Percentiles rank a stretch among this genome's conserved stretches.
Evolutionary conservation across 2,329 filamentous ascomycete genomes (phyloP).

Genomic region (Aspergillus vadensis): DNA sequence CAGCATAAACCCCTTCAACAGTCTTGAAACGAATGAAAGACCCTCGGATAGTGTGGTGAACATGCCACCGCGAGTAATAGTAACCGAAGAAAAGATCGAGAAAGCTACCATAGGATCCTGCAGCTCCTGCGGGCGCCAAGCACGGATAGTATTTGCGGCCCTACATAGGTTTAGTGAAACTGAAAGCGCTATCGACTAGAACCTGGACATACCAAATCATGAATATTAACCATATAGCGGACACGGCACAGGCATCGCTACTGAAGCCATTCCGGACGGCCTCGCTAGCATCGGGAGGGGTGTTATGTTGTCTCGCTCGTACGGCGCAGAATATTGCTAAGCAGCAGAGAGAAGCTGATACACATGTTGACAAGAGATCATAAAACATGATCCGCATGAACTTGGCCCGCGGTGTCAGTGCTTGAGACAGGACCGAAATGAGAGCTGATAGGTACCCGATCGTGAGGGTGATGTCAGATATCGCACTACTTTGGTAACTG

Average conservation of each 20-base stretch:
- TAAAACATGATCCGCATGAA: constrained; percentile 69
- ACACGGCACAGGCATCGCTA: constrained; percentile 68
- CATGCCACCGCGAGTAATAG: constrained; percentile 54
- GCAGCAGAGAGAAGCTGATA: constrained; percentile 62
- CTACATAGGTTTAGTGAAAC: constrained; percentile 17
- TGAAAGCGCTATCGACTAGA: too few species aligned
- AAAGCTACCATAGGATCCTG: constrained; percentile 68
- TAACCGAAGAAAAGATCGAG: constrained; percentile 67
- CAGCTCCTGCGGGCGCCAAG: constrained; percentile 62
- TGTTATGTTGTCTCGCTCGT: constrained; percentile 63
- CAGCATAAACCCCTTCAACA: constrained; percentile 65
- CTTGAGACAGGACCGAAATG: constrained; percentile 63
- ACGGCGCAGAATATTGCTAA: constrained; percentile 67
- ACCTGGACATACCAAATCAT: constrained; percentile 57
- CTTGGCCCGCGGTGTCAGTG: constrained; percentile 69
- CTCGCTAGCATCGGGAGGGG: constrained; percentile 35
- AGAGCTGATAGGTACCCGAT: constrained; percentile 65
- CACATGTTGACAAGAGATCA: constrained; percentile 57
- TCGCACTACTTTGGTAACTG: constrained; percentile 55
- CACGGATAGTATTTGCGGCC: constrained; percentile 63
- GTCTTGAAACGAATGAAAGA: constrained; percentile 43
- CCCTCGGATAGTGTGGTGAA: constrained; percentile 46
- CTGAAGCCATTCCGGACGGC: constrained; percentile 56
- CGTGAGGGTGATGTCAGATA: constrained; percentile 46
- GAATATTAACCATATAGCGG: constrained; percentile 68